These are phyloP conservation scores for Oxytropis ochrocephala DNA, from an alignment of 306 rosid species.

Conservation along the genomic window DNA sequence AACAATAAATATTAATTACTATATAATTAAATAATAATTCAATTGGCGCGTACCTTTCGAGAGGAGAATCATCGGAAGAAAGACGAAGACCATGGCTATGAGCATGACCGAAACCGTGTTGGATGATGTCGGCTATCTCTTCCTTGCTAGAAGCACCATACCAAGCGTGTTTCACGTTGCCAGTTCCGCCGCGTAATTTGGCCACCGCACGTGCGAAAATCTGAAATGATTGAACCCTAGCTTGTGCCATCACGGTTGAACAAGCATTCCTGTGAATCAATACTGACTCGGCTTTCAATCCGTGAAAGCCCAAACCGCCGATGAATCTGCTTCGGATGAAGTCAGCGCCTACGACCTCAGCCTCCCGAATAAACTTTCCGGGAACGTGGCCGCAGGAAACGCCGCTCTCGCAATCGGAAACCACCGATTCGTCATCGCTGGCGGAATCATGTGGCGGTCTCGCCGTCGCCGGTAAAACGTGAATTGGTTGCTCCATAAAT, in stretches of 20 bases:
- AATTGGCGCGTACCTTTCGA: constrained; percentile 39
- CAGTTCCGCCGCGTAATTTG: constrained; percentile 41
- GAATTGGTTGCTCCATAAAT: constrained; percentile 27
- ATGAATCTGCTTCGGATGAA: constrained; percentile 37
- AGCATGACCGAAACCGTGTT: constrained; percentile 49
- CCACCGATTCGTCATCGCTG: constrained; percentile 30
- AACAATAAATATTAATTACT: not conserved
- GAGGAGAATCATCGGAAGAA: constrained; percentile 51
- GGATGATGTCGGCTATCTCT: constrained; percentile 44
- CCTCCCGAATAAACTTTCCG: constrained; percentile 20
- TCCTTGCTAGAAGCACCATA: constrained; percentile 39
- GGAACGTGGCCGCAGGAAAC: constrained; percentile 25
- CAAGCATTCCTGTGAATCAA: constrained; percentile 34
- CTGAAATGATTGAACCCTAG: constrained; percentile 55
- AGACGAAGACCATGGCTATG: constrained; percentile 38
- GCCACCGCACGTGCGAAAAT: constrained; percentile 45
- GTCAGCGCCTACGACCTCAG: constrained; percentile 41
- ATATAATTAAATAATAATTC: not conserved
- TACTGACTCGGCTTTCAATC: constrained; percentile 24
- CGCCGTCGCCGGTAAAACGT: not conserved
- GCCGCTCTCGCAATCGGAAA: constrained; percentile 63
- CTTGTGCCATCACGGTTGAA: constrained; percentile 34
- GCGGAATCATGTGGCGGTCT: constrained; percentile 9
- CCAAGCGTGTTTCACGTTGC: constrained; percentile 72
- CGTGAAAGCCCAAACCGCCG: constrained; percentile 33